These are phyloP conservation scores for Diaporthe batatas DNA, from an alignment of 2,329 filamentous ascomycete genomes.

Conservation along the genomic window DNA sequence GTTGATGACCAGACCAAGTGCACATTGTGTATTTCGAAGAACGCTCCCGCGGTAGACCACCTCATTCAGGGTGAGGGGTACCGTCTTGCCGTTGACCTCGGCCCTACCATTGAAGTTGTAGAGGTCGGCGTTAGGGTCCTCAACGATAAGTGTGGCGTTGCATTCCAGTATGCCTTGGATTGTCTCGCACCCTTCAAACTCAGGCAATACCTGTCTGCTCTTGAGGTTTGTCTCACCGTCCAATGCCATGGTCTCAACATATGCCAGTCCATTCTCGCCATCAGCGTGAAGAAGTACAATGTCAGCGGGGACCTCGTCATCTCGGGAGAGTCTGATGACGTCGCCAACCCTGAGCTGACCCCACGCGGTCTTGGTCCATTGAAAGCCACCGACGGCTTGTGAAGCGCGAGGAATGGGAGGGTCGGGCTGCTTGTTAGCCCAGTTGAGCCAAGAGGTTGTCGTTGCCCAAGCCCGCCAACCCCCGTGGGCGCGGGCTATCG, in stretches of 20 bases:
- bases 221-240: conserved; percentile 89
- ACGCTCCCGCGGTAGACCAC: conserved; percentile 90
- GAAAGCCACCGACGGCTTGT: conserved; percentile 47
- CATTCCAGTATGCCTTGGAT: conserved; percentile 67
- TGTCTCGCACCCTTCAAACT: conserved; percentile 69
- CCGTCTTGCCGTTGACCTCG: conserved; percentile 67
- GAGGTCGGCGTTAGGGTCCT: conserved; percentile 83
- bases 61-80: conserved; percentile 82
- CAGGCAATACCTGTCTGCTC: conserved; percentile 76
- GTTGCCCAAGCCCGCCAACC: not conserved
- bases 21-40: conserved; percentile 81
- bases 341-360: conserved; percentile 64
- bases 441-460: not conserved
- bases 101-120: conserved; percentile 83
- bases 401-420: not conserved
- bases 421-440: not conserved
- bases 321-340: conserved; percentile 66
- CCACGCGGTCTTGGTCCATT: conserved; percentile 67
- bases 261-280: conserved; percentile 84
- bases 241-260: conserved; percentile 86
- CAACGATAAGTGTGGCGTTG: conserved; percentile 75
- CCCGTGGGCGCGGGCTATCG: conserved; percentile 66
- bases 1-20: conserved; percentile 86
- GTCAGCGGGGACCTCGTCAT: conserved; percentile 88
- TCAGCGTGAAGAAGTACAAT: conserved; percentile 82